These are phyloP conservation scores for Sporisorium reilianum DNA, from an alignment of 1,284 basidiomycete genomes.

Conservation along the genomic window DNA sequence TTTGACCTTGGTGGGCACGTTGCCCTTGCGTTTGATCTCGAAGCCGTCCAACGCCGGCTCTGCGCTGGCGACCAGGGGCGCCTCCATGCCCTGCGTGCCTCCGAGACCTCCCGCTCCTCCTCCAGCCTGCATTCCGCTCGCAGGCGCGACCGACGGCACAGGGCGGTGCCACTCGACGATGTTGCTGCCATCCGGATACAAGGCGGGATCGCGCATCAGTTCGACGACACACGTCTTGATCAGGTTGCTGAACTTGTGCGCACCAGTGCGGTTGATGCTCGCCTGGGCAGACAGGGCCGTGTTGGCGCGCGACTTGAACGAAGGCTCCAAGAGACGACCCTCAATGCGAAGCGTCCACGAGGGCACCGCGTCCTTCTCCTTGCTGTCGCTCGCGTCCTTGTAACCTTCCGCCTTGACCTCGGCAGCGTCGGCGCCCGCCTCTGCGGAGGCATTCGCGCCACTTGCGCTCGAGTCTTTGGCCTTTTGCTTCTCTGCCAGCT, in stretches of 20 bases:
- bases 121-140: slow-evolving; percentile 60
- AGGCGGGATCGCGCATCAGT: slow-evolving; percentile 82
- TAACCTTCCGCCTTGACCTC: slow-evolving; percentile 32
- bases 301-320: slow-evolving; percentile 60
- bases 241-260: slow-evolving; percentile 83
- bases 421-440: slow-evolving; percentile 33
- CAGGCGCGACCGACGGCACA: slow-evolving; percentile 63
- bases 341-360: slow-evolving; percentile 91
- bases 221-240: slow-evolving; percentile 88
- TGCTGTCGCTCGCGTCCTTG: slow-evolving; percentile 28
- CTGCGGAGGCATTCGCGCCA: slow-evolving; percentile 6
- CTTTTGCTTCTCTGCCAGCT: slow-evolving; percentile 57
- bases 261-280: slow-evolving; percentile 59
- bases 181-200: slow-evolving; percentile 76
- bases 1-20: slow-evolving; percentile 80
- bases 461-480: slow-evolving; percentile 40
- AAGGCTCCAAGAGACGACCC: slow-evolving; percentile 79
- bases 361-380: slow-evolving; percentile 81
- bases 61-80: slow-evolving; percentile 55
- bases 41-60: slow-evolving; percentile 79
- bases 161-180: slow-evolving; percentile 71
- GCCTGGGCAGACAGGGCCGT: slow-evolving; percentile 63
- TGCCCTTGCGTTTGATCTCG: slow-evolving; percentile 85
- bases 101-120: slow-evolving; percentile 51
- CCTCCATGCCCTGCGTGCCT: slow-evolving; percentile 60